Evolutionary conservation across 805 yeast species (phyloP), one percentile per base, ranked within the genome.

Genomic region (Suhomyces emberorum): DNA sequence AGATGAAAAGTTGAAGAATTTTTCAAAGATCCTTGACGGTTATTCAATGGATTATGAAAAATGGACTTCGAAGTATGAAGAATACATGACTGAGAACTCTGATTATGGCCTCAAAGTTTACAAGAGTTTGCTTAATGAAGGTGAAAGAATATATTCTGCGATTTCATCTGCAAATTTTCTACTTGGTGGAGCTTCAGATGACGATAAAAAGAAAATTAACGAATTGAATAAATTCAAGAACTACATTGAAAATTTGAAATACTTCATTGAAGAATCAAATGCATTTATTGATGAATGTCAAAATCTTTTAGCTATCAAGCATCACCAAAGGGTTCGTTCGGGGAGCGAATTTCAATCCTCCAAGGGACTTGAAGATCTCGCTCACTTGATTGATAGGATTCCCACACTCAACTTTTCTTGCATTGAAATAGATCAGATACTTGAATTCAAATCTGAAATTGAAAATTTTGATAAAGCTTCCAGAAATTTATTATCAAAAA

Each of bases 391-490:
- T 10, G 59, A 61, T 12, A 64, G 65, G 29, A 74, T 81, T 4
- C 76, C 81, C 2, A 48, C 52, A 0, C 48, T 81, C 39, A 70
- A 74, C 15, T 74, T 83, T 37, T 54, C 69, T 3, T 62, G 77
- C 12, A 71, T 77, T 0, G 93, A 84, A 49, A 65, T 79, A 46
- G 81, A 74, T 14, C 82, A 76, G 47, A 55, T 84, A 9, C 40
- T 70, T 3, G 82, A 76, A 42, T 68, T 79, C 30, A 69, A 72
- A 4, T 57, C 49, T 20, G 83, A 77, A 43, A 68, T 83, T 28
- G 65, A 64, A 32, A 65, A 66, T 32, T 83, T 71, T 52, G 78
- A 74, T 39, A 54, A 60, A 18, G 65, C 72, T 10, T 77, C 76
- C 21, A 52, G 71, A 7, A 42, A 54, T 2, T 57, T 64, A 15